phyloP scores from a whole-genome alignment of 352 stramenopile genomes.

The Pythium phragmitis region DNA sequence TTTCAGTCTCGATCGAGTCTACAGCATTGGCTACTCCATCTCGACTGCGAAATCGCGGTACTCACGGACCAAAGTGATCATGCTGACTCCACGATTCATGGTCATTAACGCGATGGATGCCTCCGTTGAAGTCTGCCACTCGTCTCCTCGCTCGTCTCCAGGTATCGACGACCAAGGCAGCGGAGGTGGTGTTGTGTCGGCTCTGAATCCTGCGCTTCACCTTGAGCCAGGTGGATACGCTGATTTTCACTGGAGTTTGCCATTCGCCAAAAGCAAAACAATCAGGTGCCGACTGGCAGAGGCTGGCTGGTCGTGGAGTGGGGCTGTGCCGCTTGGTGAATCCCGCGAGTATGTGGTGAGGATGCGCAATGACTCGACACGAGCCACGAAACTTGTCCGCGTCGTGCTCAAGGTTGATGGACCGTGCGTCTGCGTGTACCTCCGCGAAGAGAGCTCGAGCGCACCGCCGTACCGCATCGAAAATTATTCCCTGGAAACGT shows the following conservation, averaged over 20 bases:
- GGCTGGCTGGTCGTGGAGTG: constrained; percentile 83
- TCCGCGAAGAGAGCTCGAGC: constrained; percentile 75
- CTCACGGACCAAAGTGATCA: constrained; percentile 86
- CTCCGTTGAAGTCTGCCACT: constrained; percentile 79
- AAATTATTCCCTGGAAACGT: constrained; percentile 88
- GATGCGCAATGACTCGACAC: constrained; percentile 80
- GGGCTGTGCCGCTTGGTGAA: constrained; percentile 68
- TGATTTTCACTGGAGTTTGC: constrained; percentile 85
- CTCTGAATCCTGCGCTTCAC: constrained; percentile 65
- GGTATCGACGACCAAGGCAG: constrained; percentile 28
- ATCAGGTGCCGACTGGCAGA: constrained; percentile 78
- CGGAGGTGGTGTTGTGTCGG: constrained; percentile 45
- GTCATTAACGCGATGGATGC: constrained; percentile 76
- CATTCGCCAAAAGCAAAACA: constrained; percentile 64
- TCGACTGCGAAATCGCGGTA: constrained; percentile 70
- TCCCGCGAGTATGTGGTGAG: constrained; percentile 81
- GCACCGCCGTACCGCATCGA: constrained; percentile 84
- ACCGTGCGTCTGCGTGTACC: constrained; percentile 79
- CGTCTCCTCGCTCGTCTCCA: constrained; percentile 52
- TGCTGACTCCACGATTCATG: constrained; percentile 83
- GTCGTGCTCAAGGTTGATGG: constrained; percentile 78
- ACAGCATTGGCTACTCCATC: constrained; percentile 84
- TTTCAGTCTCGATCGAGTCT: constrained; percentile 57
- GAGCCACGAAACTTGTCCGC: constrained; percentile 74
- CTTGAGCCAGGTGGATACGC: constrained; percentile 71